Percentiles rank a stretch among this genome's conserved stretches.
Conservation (phyloP, 176 grass and related monocot species). For the bread wheat (Triticum aestivum) region DNA sequence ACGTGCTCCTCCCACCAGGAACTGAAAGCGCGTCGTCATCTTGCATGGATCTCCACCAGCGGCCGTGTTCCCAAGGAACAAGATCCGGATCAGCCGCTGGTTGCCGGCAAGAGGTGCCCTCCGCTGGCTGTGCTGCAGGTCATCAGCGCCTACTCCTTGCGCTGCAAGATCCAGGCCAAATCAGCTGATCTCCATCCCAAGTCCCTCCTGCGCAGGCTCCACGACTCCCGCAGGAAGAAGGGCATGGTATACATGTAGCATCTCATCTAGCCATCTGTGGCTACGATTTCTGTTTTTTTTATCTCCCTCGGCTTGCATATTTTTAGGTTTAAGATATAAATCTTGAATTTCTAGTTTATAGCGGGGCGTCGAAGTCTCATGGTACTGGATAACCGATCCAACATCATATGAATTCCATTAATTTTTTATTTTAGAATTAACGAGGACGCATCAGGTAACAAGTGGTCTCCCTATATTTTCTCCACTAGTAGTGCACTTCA, state of each 20-base stretch:
- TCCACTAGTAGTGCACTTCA: no score
- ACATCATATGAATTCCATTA: no score
- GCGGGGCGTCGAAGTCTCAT: no score
- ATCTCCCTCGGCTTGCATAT: no score
- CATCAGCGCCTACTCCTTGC: conserved; percentile 44
- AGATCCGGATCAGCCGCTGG: conserved; percentile 45
- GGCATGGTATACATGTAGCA: conserved; percentile 23
- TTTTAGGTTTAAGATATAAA: no score
- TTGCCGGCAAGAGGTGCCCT: conserved; percentile 45
- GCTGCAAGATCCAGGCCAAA: conserved; percentile 51
- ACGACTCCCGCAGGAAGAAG: conserved; percentile 47
- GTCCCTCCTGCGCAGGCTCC: conserved; percentile 30
- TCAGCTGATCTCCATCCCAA: not conserved
- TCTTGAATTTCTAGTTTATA: not conserved
- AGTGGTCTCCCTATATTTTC: no score
- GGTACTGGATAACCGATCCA: no score
- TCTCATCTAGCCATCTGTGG: not conserved
- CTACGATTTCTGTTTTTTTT: not conserved
- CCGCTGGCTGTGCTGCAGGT: conserved; percentile 45
- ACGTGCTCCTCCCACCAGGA: conserved; percentile 24
- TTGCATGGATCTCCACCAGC: not conserved
- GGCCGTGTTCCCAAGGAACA: conserved; percentile 1
- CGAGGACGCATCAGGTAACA: no score
- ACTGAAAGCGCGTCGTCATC: not conserved
- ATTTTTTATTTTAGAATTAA: no score